phyloP scores from a whole-genome alignment of 164 flowering plant species.

The Aristolochia fimbriata region DNA sequence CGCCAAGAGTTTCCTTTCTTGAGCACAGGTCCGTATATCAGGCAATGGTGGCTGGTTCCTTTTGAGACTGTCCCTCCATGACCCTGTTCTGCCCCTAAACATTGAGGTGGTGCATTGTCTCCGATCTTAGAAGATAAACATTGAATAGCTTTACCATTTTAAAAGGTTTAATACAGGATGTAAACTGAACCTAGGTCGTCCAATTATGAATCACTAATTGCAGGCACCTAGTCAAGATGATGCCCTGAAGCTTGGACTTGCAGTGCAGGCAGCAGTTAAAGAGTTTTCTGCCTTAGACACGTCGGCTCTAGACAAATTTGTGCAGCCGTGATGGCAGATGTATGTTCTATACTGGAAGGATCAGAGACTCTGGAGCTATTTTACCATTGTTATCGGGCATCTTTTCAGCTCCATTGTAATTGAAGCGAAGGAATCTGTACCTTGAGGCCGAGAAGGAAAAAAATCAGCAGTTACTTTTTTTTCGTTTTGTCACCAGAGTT shows the following conservation, averaged over 20 bases:
- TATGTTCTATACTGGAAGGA: no score
- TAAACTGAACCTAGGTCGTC: not conserved
- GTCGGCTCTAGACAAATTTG: constrained; percentile 59
- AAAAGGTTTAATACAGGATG: not conserved
- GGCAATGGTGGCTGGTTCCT: constrained; percentile 98
- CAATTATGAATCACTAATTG: not conserved
- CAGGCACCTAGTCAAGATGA: constrained; percentile 75
- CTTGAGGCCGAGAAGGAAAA: no score
- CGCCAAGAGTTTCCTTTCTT: not conserved
- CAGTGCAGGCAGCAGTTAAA: constrained; percentile 55
- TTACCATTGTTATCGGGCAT: no score
- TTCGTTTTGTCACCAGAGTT: no score
- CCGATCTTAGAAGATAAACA: no score
- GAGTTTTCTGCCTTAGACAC: constrained; percentile 74
- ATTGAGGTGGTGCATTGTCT: constrained; percentile 52
- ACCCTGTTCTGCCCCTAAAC: constrained; percentile 94
- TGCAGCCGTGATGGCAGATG: constrained; percentile 13
- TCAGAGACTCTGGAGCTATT: no score
- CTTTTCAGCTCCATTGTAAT: no score
- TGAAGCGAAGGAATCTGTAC: no score
- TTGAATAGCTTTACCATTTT: not conserved
- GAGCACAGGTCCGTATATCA: constrained; percentile 70
- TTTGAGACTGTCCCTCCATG: constrained; percentile 89
- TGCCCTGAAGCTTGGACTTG: constrained; percentile 70
- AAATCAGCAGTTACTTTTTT: no score